These are phyloP conservation scores for Pulveroboletus sp. DNA, from an alignment of 768 basidiomycete genomes.

Conservation along the genomic window DNA sequence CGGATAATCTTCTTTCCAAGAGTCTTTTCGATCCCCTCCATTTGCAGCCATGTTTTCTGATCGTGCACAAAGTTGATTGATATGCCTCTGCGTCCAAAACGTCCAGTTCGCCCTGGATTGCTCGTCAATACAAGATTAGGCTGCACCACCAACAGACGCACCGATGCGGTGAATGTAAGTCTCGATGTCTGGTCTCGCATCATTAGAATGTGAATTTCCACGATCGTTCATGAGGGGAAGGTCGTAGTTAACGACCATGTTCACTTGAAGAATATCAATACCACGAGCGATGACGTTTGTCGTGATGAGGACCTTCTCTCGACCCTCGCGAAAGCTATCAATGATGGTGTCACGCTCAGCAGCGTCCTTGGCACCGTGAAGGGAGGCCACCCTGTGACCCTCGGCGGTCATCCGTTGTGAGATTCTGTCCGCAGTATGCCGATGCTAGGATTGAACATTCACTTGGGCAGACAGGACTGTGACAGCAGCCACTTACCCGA, in stretches of 20 bases:
- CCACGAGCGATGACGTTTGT: slow-evolving; percentile 98
- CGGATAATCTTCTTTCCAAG: slow-evolving; percentile 75
- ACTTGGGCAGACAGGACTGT: neutral
- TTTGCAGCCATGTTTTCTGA: slow-evolving; percentile 78
- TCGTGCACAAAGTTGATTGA: slow-evolving; percentile 98
- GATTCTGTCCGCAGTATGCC: slow-evolving; percentile 90
- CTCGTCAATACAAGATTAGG: neutral
- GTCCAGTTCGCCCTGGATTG: slow-evolving; percentile 83
- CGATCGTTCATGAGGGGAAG: slow-evolving; percentile 82
- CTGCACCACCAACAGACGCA: slow-evolving; percentile 33
- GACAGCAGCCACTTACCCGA: slow-evolving; percentile 49
- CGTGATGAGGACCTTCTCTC: slow-evolving; percentile 95
- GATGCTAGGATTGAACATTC: slow-evolving; percentile 47
- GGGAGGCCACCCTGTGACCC: slow-evolving; percentile 93
- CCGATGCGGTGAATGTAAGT: slow-evolving; percentile 98
- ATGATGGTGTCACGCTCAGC: slow-evolving; percentile 87
- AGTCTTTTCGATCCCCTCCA: slow-evolving; percentile 81
- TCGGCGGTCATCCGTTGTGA: slow-evolving; percentile 85
- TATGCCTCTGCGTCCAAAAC: slow-evolving; percentile 95
- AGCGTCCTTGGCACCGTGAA: slow-evolving; percentile 93
- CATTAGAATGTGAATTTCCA: slow-evolving; percentile 35
- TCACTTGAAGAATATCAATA: slow-evolving; percentile 98
- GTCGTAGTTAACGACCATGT: slow-evolving; percentile 99
- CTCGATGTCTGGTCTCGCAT: slow-evolving; percentile 80
- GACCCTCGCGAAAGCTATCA: slow-evolving; percentile 93